Evolutionary conservation across 305 asterid species (phyloP).

Genomic region (Striga hermonthica): DNA sequence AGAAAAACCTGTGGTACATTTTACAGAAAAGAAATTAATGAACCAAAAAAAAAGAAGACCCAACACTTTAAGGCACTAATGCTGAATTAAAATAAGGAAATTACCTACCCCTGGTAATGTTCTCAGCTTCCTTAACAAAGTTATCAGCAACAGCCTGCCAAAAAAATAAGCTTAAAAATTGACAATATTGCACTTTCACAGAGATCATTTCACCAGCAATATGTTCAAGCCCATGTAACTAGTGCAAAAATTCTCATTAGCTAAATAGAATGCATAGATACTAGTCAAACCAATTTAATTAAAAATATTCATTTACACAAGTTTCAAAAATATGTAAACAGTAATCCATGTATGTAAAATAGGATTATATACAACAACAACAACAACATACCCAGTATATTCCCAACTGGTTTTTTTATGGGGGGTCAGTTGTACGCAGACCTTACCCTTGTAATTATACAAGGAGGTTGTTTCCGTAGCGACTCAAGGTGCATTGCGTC

Average conservation of each 20-base stretch:
- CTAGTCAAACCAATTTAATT: background rate
- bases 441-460: too few relatives aligned
- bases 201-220: constrained; percentile 28
- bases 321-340: background rate
- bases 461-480: too few relatives aligned
- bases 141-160: constrained; percentile 53
- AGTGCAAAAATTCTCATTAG: constrained; percentile 15
- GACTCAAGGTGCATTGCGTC: too few relatives aligned
- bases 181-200: constrained; percentile 27
- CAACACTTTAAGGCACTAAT: constrained; percentile 20
- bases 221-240: constrained; percentile 21
- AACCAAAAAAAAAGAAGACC: constrained; percentile 6
- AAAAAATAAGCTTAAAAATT: constrained; percentile 29
- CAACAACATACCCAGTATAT: too few relatives aligned
- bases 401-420: too few relatives aligned
- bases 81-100: constrained; percentile 21
- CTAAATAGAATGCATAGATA: constrained; percentile 11
- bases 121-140: constrained; percentile 42
- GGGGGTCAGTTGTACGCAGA: too few relatives aligned
- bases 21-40: constrained; percentile 28
- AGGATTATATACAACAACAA: too few relatives aligned
- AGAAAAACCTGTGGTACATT: constrained; percentile 44
- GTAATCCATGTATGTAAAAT: background rate
- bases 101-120: constrained; percentile 55
- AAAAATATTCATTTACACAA: constrained; percentile 7